Percentiles rank a stretch among this genome's conserved stretches.
phyloP scores from a whole-genome alignment of 2,329 filamentous ascomycete genomes.

The Hypoxylon sp. region DNA sequence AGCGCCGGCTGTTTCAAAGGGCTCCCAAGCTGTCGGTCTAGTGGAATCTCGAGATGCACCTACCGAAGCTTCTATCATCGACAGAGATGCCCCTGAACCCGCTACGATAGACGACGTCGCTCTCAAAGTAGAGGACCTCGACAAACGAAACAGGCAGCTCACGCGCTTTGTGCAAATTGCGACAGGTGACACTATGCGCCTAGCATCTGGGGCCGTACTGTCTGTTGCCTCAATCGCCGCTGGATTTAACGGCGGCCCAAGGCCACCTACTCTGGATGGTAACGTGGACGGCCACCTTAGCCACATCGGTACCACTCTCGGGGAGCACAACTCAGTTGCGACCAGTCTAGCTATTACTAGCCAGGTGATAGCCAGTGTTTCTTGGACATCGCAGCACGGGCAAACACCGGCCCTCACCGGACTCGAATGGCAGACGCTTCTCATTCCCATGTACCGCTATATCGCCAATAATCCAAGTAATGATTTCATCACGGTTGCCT shows the following conservation, averaged over 20 bases:
- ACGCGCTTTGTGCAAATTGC: conserved; percentile 1
- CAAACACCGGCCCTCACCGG: not conserved
- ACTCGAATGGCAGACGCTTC: not conserved
- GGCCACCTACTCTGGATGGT: not conserved
- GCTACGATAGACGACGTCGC: conserved; percentile 1
- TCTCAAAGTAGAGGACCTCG: not conserved
- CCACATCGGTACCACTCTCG: not conserved
- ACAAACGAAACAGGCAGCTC: conserved; percentile 1
- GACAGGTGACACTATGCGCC: not conserved
- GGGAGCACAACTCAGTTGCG: not conserved
- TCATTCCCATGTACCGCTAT: conserved; percentile 3
- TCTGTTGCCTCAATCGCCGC: not conserved
- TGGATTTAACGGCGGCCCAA: not conserved
- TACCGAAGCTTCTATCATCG: not conserved
- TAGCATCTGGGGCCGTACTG: not conserved
- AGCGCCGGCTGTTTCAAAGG: conserved; percentile 3
- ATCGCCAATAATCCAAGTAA: not conserved
- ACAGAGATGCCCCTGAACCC: conserved; percentile 4
- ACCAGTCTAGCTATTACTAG: not conserved
- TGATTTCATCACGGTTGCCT: conserved; percentile 1
- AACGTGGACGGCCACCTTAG: not conserved
- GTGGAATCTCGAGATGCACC: conserved; percentile 3
- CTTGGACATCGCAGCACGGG: not conserved
- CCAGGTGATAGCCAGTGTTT: not conserved
- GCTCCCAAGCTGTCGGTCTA: not conserved